These are phyloP conservation scores for Solanum megistacrolobum DNA, from an alignment of 257 asterid species.

Conservation along the genomic window DNA sequence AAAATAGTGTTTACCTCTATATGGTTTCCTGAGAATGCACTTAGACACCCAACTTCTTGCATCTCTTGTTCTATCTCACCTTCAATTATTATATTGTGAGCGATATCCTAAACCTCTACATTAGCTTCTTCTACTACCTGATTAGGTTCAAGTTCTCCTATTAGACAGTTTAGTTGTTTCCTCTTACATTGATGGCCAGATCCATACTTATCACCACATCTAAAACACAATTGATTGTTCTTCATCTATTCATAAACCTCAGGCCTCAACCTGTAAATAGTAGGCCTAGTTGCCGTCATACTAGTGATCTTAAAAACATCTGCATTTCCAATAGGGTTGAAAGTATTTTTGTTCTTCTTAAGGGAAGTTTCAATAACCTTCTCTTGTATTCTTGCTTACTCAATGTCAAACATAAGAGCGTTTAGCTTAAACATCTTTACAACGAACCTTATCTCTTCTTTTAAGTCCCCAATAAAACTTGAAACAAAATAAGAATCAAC, in stretches of 20 bases:
- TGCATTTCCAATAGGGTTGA: neutral
- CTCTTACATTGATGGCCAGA: neutral
- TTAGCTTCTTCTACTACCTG: too few species aligned
- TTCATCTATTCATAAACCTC: neutral
- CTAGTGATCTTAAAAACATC: neutral
- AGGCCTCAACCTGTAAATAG: neutral
- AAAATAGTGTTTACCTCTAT: neutral
- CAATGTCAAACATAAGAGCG: neutral
- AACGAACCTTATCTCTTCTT: neutral
- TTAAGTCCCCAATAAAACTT: neutral
- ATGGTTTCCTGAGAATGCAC: neutral
- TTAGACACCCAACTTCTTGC: neutral
- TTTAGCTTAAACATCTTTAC: neutral
- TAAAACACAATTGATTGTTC: neutral
- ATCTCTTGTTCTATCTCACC: neutral
- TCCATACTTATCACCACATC: neutral
- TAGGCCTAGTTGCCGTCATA: neutral
- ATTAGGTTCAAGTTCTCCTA: neutral
- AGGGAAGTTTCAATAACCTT: neutral
- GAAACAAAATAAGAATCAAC: neutral
- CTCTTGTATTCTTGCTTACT: neutral
- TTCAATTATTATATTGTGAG: too few species aligned
- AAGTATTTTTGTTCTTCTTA: too few species aligned
- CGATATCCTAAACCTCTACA: too few species aligned
- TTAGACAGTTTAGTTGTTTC: too few species aligned